Conservation (phyloP, 305 asterid genomes). For the Fraxinus dipetala region DNA sequence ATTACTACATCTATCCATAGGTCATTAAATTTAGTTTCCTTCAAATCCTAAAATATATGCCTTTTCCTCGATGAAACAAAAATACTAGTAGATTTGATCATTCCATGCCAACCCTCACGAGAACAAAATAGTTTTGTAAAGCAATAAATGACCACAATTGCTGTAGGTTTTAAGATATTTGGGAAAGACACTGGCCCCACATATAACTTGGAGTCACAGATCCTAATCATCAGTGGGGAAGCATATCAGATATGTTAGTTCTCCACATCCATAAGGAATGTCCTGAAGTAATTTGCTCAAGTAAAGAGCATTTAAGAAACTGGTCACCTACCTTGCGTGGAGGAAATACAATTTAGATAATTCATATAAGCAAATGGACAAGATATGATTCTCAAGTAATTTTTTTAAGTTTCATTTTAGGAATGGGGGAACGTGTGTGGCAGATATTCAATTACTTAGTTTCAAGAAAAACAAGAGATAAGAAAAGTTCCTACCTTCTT, state of each 20-base stretch:
- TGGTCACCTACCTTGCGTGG: constrained; percentile 7
- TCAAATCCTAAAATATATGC: background rate
- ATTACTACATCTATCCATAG: constrained; percentile 10
- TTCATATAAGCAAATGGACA: background rate
- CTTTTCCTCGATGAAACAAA: constrained; percentile 11
- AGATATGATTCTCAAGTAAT: background rate
- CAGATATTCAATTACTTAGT: background rate
- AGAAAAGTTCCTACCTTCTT: constrained; percentile 53
- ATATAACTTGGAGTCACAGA: background rate
- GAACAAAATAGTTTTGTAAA: constrained; percentile 3
- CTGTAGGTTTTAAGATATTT: background rate
- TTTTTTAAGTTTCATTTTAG: background rate
- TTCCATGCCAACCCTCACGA: background rate
- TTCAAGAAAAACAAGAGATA: background rate
- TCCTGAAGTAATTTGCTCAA: background rate
- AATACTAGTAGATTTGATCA: constrained; percentile 13
- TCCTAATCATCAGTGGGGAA: background rate
- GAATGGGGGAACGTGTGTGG: constrained; percentile 1
- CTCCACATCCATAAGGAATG: constrained; percentile 14
- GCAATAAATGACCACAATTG: background rate
- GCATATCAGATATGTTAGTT: constrained; percentile 10
- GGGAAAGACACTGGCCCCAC: background rate
- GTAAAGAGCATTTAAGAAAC: background rate
- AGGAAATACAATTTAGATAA: constrained; percentile 6
- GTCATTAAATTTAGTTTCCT: background rate